Base-by-base conservation (phyloP, 495 filamentous ascomycete genomes). In the Tuber brumale region DNA sequence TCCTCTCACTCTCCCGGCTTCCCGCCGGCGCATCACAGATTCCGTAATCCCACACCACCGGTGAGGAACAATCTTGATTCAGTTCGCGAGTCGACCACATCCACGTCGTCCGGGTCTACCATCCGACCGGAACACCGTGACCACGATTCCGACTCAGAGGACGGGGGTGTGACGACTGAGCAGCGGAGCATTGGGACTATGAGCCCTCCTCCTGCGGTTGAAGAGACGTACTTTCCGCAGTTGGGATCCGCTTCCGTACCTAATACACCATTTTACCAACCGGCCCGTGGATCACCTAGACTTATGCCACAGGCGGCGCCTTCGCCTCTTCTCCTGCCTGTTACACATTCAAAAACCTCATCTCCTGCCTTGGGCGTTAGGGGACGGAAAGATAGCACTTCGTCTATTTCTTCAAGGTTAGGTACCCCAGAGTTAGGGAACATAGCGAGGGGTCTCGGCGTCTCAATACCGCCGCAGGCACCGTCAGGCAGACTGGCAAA, bases 1-100 rank as follows among this genome's bases (percentile, higher is more conserved):
- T 97, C 94, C 12, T 97, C 95, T n/a, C 92, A 95, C 83, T 99
- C 95, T 48, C 94, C 95, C 18, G 92, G 93, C 1, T 88, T 92
- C 75, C 85, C 83, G 66, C 86, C 87, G 41, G 85, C 90, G 45
- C 89, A 92, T 31, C 87, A 89, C 76, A 91, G 87, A 73, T 86
- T 91, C 78, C 91, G 92, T 31, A 86, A 93, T 42, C 90, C 89
- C 41, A 86, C 89, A 75, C 86, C 88, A 84, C 87, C 88, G 80
- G 83, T 86, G 73, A 87, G 87, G 69, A 89, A 87, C 76, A 86
- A 86, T 76, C 88, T 93, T 70, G 85, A 91, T 74, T 87, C 86
- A 69, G 89, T 91, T 71, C 88, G 89, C 80, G 93, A 91, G 84
- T 89, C 86, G 18, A 83, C 86, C 80, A 91, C 85, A 70, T 90